Evolutionary conservation across 352 stramenopile species (phyloP), one percentile per base, ranked within the genome.

Genomic region (Phytophthora fragariaefolia): DNA sequence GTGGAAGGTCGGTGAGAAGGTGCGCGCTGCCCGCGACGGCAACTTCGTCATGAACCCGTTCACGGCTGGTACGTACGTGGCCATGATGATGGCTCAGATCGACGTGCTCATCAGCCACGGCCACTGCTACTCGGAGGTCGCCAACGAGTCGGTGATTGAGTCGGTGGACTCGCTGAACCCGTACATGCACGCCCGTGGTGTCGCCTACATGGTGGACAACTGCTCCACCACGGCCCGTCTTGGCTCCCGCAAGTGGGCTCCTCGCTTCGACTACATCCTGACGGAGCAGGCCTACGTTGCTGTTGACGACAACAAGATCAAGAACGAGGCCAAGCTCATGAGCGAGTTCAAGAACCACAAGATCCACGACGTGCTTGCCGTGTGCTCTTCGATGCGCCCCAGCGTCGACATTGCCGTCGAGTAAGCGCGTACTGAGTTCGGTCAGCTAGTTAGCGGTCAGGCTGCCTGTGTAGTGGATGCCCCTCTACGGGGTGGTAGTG

Each of bases 171-270:
- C 96, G 58, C 84, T 99, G 22, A 98, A 97, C 82, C 97, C 97
- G 55, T 99, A 99, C 92, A 99, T 99, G 97, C 97, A 99, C 86
- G 98, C 98, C 57, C 90, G 96, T 53, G 96, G 97, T 36, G 95
- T 99, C 58, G 90, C 97, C 28, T 99, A 99, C 87, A 99, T 99
- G 97, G 97, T 99, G 58, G 97, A 99, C 85, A 99, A 99, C 84
- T 99, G 97, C 90, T 99, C 96, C n/a, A 98, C 97, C 72, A 99
- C 97, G 46, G 97, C 97, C 23, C 97, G 98, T 85, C 96, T 98
- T 30, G 97, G 97, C 71, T 98, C 93, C 43, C 85, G 97, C 62
- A 99, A 99, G 86, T 99, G 97, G 97, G 97, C 96, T 24, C 97
- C 97, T 58, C 90, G 96, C 74, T 99, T 99, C 79, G 96, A 99